These are phyloP conservation scores for Jamesozyma piceae DNA, from an alignment of 805 yeast species.

Conservation along the genomic window DNA sequence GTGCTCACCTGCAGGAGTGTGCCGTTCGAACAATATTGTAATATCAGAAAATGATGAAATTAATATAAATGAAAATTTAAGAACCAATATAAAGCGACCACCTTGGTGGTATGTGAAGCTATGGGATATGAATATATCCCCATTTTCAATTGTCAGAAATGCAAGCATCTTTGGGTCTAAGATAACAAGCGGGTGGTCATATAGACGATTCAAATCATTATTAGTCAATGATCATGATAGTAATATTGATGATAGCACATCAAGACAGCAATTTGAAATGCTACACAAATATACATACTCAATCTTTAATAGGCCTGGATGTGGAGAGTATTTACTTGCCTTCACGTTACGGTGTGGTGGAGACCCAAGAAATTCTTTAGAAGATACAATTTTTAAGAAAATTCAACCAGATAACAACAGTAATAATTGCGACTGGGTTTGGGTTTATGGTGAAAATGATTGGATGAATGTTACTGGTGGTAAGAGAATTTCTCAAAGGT, in stretches of 20 bases:
- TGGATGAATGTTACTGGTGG: conserved; percentile 54
- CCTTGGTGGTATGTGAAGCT: conserved; percentile 72
- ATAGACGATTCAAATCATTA: conserved; percentile 63
- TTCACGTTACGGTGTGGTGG: conserved; percentile 87
- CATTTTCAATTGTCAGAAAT: conserved; percentile 69
- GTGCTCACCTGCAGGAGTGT: conserved; percentile 84
- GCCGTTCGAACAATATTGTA: conserved; percentile 7
- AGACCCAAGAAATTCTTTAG: conserved; percentile 67
- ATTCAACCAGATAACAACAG: conserved; percentile 27
- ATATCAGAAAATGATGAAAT: neutral
- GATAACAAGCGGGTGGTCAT: conserved; percentile 83
- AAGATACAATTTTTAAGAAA: conserved; percentile 20
- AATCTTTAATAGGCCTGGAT: conserved; percentile 78
- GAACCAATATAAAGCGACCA: conserved; percentile 35
- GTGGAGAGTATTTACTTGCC: conserved; percentile 87
- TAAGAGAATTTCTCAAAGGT: conserved; percentile 21
- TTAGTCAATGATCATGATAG: conserved; percentile 6
- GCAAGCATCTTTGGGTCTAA: conserved; percentile 78
- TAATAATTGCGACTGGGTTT: conserved; percentile 51
- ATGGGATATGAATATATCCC: conserved; percentile 84
- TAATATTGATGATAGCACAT: conserved; percentile 14
- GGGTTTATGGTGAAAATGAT: conserved; percentile 79
- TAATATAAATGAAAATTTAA: neutral
- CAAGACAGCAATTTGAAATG: conserved; percentile 25
- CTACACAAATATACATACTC: conserved; percentile 76